phyloP scores from a whole-genome alignment of 345 rosid genomes.

The Boechera divaricarpa region DNA sequence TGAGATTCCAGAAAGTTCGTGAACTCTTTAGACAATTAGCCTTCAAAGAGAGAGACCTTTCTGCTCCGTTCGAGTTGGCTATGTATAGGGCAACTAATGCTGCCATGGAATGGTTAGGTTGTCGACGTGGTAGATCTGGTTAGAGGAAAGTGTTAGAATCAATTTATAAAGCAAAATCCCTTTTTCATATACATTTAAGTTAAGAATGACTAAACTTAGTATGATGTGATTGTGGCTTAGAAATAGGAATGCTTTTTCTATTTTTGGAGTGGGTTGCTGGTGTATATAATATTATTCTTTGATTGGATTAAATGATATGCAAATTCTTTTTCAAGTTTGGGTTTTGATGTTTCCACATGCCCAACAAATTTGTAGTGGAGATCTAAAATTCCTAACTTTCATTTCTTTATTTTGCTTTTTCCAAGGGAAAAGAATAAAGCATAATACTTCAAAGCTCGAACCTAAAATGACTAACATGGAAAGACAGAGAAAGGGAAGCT shows the following conservation, averaged over 20 bases:
- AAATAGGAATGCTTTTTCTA: slow-evolving; percentile 37
- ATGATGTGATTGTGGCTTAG: slow-evolving; percentile 26
- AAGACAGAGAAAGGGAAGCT: slow-evolving; percentile 19
- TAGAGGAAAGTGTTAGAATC: slow-evolving; percentile 20
- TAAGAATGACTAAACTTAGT: slow-evolving; percentile 30
- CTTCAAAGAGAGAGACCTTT: slow-evolving; percentile 10
- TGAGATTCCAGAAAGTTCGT: slow-evolving; percentile 28
- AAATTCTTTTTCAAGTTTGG: slow-evolving; percentile 23
- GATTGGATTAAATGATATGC: neutral
- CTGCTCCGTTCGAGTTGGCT: slow-evolving; percentile 11
- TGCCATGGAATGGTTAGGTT: slow-evolving; percentile 24
- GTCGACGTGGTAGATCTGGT: slow-evolving; percentile 18
- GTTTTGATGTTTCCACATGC: slow-evolving; percentile 30
- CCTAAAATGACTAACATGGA: slow-evolving; percentile 31
- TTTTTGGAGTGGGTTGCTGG: slow-evolving; percentile 30
- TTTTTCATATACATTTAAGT: slow-evolving; percentile 23
- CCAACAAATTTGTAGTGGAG: slow-evolving; percentile 1
- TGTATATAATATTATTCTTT: slow-evolving; percentile 17
- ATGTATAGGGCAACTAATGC: slow-evolving; percentile 7
- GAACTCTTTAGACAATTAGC: slow-evolving; percentile 29
- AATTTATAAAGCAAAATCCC: neutral
- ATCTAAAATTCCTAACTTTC: slow-evolving; percentile 24
- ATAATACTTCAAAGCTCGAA: slow-evolving; percentile 10
- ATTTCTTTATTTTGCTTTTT: slow-evolving; percentile 8
- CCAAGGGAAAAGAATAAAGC: slow-evolving; percentile 5